phyloP scores from a whole-genome alignment of 2,329 filamentous ascomycete genomes.

The Colletotrichum sp. region DNA sequence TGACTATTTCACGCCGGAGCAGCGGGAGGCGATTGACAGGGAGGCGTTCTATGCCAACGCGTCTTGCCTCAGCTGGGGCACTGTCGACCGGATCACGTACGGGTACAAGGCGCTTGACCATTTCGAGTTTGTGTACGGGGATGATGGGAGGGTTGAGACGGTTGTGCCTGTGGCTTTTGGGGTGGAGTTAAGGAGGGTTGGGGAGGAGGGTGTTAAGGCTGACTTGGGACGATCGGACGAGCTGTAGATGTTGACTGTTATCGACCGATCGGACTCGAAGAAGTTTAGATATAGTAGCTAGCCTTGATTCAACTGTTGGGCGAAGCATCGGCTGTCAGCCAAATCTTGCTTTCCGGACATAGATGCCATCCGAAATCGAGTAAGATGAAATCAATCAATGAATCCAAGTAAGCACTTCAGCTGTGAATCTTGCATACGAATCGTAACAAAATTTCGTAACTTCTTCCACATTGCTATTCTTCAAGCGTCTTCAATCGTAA shows the following conservation, averaged over 20 bases:
- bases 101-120: conserved; percentile 30
- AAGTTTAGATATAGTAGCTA: too few species aligned
- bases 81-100: conserved; percentile 36
- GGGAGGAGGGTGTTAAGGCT: not conserved
- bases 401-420: too few species aligned
- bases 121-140: conserved; percentile 29
- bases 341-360: too few species aligned
- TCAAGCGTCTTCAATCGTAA: not conserved
- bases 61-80: conserved; percentile 35
- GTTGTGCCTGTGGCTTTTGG: conserved; percentile 7
- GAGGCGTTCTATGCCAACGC: conserved; percentile 31
- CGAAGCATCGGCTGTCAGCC: too few species aligned
- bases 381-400: too few species aligned
- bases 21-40: conserved; percentile 24
- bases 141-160: not conserved
- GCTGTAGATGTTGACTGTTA: not conserved
- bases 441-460: too few species aligned
- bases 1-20: conserved; percentile 24
- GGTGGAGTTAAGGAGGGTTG: not conserved
- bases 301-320: too few species aligned
- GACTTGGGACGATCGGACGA: not conserved
- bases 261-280: too few species aligned
- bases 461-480: too few species aligned
- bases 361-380: too few species aligned
- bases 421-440: too few species aligned